Evolutionary conservation across 305 asterid species (phyloP).

Genomic region (Solanum hybrid): DNA sequence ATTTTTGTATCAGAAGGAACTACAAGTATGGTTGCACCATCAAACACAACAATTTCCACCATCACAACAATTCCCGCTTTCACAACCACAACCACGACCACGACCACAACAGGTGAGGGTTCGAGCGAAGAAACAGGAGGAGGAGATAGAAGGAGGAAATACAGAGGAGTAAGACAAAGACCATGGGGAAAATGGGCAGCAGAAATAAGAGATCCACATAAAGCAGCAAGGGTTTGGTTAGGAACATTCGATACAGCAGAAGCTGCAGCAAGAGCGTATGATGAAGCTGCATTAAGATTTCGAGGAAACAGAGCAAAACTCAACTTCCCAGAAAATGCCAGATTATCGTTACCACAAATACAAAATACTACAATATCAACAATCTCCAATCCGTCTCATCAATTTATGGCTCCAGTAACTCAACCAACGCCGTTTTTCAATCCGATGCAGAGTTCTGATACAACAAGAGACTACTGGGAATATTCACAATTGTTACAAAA

Average conservation of each 20-base stretch:
- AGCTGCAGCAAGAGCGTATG: constrained; percentile 89
- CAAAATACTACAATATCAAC: background rate
- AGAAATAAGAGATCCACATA: constrained; percentile 87
- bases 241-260: constrained; percentile 96
- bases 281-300: constrained; percentile 80
- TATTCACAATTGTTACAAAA: constrained; percentile 45
- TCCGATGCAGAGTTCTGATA: background rate
- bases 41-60: constrained; percentile 10
- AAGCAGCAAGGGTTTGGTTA: constrained; percentile 84
- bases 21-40: constrained; percentile 13
- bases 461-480: constrained; percentile 17
- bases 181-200: constrained; percentile 99
- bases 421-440: constrained; percentile 9
- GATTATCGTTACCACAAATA: constrained; percentile 26
- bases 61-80: constrained; percentile 4
- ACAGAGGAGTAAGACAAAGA: constrained; percentile 86
- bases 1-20: constrained; percentile 16
- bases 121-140: constrained; percentile 29
- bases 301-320: constrained; percentile 89
- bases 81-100: background rate
- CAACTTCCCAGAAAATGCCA: constrained; percentile 69
- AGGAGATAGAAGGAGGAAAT: constrained; percentile 40
- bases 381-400: background rate
- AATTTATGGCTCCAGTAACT: background rate
- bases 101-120: background rate